Evolutionary conservation across 345 rosid species (phyloP), one percentile per base, ranked within the genome.

Genomic region (Brassica juncea): DNA sequence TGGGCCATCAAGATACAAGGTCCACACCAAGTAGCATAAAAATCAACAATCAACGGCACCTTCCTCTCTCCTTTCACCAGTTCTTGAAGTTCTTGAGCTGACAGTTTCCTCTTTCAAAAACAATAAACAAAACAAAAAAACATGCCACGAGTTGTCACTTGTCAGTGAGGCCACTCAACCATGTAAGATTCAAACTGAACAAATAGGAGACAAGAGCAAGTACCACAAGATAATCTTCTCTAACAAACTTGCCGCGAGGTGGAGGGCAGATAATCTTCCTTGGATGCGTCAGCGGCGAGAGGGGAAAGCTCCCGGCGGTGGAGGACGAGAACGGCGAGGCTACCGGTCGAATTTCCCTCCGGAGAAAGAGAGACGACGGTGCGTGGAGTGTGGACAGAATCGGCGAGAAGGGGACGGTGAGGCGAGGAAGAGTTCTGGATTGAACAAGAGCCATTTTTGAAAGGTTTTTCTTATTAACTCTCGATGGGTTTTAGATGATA

Each of bases 1-100:
- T 91, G 99, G 30, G 96, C 97, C 97, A 91, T 92, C 84, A 90
- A 83, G 78, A 91, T 89, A 81, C 97, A 94, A 52, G 99, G 99
- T 60, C 99, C 98, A 81, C 99, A 91, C 99, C 98, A 92, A 2
- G 98, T 91, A 1, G 99, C 98, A 76, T 92, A 90, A 88, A 94
- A 92, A 86, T 94, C 98, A 52, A 94, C 89, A 77, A 92, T 80
- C 23, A 94, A 63, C 1, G 97, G 99, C 39, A 90, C 94, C 27
- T 64, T 85, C 76, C 97, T 89, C 68, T 91, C 91, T 75, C 95
- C 97, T 84, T 86, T 92, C 68, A 91, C 92, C 76, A 92, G 83
- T 31, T 91, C 97, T 83, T 91, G 92, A 27, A 94, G 87, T 83
- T 94, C 97, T 76, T 88, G 75, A 37, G 95, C 90, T 65, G 97